These are phyloP conservation scores for Sporothrix phasma DNA, from an alignment of 2,329 filamentous ascomycete genomes.

Conservation along the genomic window DNA sequence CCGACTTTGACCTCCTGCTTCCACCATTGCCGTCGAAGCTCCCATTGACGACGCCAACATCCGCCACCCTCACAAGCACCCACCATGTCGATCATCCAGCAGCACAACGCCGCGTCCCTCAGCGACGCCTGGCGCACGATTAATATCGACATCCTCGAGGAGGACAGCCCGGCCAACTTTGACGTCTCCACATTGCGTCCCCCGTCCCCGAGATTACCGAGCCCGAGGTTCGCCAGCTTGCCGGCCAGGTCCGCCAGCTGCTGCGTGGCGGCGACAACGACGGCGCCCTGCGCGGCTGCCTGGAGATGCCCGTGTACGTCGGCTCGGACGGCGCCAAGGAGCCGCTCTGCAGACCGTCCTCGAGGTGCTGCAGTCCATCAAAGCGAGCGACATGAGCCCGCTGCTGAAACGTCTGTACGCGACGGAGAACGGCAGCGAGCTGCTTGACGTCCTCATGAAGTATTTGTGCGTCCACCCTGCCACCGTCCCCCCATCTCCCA, in stretches of 20 bases:
- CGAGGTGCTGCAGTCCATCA: slow-evolving; percentile 92
- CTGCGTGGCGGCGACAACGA: slow-evolving; percentile 78
- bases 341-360: slow-evolving; percentile 78
- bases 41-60: not conserved
- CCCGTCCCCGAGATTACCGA: slow-evolving; percentile 64
- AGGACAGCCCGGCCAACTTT: slow-evolving; percentile 87
- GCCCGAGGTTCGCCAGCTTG: slow-evolving; percentile 65
- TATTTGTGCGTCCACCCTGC: slow-evolving; percentile 63
- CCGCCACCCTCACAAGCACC: not conserved
- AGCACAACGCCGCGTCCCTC: slow-evolving; percentile 50
- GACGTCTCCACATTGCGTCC: slow-evolving; percentile 76
- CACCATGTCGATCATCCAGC: slow-evolving; percentile 57
- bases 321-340: slow-evolving; percentile 55
- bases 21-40: not conserved
- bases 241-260: slow-evolving; percentile 76
- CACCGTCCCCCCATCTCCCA: not conserved
- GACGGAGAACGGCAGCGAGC: slow-evolving; percentile 69
- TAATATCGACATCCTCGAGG: slow-evolving; percentile 85
- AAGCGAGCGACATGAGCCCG: slow-evolving; percentile 88
- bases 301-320: slow-evolving; percentile 76
- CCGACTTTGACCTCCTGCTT: not conserved
- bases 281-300: slow-evolving; percentile 70
- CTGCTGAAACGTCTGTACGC: slow-evolving; percentile 73
- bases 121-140: slow-evolving; percentile 72
- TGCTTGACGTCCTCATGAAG: slow-evolving; percentile 92